These are phyloP conservation scores for Fusarium zealandicum DNA, from an alignment of 2,329 filamentous ascomycete species.

Conservation along the genomic window DNA sequence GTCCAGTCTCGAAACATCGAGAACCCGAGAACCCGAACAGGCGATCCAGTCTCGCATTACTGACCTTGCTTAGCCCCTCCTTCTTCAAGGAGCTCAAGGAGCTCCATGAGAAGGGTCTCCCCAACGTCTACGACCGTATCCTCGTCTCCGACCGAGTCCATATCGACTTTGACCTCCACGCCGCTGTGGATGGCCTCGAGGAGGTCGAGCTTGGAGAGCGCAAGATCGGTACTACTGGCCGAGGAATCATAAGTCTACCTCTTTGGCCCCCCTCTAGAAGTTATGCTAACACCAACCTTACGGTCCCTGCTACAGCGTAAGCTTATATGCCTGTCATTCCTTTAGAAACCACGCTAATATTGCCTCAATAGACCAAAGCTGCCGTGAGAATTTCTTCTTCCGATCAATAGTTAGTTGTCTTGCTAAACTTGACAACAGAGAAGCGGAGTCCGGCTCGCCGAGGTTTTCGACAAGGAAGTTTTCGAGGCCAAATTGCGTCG, in stretches of 20 bases:
- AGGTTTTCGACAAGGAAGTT: constrained; percentile 64
- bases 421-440: neutral
- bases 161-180: constrained; percentile 70
- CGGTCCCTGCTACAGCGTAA: constrained; percentile 1
- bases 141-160: constrained; percentile 70
- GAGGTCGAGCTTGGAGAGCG: constrained; percentile 51
- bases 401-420: too few species aligned
- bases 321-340: too few species aligned
- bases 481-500: constrained; percentile 72
- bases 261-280: too few species aligned
- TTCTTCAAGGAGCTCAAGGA: constrained; percentile 54
- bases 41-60: too few species aligned
- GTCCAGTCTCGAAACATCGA: too few species aligned
- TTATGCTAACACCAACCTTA: too few species aligned
- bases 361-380: neutral
- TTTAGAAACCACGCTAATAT: too few species aligned
- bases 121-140: constrained; percentile 56
- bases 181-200: constrained; percentile 73
- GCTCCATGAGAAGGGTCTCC: constrained; percentile 50
- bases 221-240: constrained; percentile 9
- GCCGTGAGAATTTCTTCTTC: neutral
- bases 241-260: neutral
- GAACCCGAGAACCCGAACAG: too few species aligned
- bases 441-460: constrained; percentile 11
- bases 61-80: constrained; percentile 41